Evolutionary conservation across 805 yeast species (phyloP).

Genomic region (Saccharomycopsis schoenii): DNA sequence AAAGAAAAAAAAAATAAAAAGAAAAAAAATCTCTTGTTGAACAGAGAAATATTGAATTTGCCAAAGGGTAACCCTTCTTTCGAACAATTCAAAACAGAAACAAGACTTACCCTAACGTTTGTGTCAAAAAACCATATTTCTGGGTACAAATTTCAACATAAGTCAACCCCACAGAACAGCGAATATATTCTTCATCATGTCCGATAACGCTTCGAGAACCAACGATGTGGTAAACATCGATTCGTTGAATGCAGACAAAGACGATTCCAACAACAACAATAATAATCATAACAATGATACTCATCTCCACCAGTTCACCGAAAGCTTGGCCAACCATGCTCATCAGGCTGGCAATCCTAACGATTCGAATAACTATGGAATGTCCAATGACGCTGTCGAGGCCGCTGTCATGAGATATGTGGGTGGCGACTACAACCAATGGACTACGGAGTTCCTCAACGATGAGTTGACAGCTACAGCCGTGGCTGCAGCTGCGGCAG

Average conservation of each 20-base stretch:
- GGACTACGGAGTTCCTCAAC: conserved; percentile 41
- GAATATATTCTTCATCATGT: background rate
- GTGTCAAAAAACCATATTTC: background rate
- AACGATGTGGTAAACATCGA: background rate
- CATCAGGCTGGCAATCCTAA: background rate
- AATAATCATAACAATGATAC: background rate
- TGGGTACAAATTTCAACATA: background rate
- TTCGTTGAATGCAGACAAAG: background rate
- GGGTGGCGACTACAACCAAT: conserved; percentile 38
- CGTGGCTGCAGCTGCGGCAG: conserved; percentile 1
- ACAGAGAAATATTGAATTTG: background rate
- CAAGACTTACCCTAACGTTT: conserved; percentile 2
- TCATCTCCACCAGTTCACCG: background rate
- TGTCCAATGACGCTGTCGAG: conserved; percentile 42
- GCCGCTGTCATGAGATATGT: conserved; percentile 72
- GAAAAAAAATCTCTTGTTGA: background rate
- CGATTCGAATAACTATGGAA: background rate
- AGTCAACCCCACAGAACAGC: background rate
- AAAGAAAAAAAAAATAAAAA: background rate
- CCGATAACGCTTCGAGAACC: background rate
- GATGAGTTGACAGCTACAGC: conserved; percentile 26
- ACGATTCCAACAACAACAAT: background rate
- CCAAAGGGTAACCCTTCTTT: conserved; percentile 1
- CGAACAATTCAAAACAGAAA: background rate
- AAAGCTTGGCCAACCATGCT: background rate